Conservation (phyloP, 192 early-diverging fungal genomes). For the Entomortierella parvispora region DNA sequence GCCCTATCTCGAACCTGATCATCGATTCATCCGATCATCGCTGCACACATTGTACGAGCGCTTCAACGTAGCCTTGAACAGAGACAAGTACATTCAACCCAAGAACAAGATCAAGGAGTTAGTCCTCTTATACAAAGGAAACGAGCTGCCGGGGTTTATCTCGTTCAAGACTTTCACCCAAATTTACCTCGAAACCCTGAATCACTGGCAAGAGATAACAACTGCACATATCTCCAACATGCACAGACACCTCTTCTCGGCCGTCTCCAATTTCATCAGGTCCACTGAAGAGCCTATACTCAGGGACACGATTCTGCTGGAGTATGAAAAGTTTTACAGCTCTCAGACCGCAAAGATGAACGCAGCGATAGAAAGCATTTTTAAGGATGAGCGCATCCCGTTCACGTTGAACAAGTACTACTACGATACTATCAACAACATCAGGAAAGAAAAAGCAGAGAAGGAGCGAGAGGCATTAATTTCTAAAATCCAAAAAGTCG, state of each 20-base stretch:
- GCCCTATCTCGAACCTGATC: slow-evolving; percentile 7
- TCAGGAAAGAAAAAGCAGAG: slow-evolving; percentile 24
- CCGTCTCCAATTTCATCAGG: slow-evolving; percentile 20
- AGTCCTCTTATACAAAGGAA: slow-evolving; percentile 37
- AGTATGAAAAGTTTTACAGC: slow-evolving; percentile 44
- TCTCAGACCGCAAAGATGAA: slow-evolving; percentile 23
- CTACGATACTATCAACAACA: slow-evolving; percentile 29
- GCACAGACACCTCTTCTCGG: slow-evolving; percentile 21
- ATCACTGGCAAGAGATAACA: slow-evolving; percentile 28
- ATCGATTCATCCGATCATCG: slow-evolving; percentile 26
- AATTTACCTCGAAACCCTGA: slow-evolving; percentile 35
- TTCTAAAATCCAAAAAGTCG: neutral
- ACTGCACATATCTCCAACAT: slow-evolving; percentile 32
- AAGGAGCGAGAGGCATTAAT: neutral
- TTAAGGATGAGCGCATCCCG: slow-evolving; percentile 23
- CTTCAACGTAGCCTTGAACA: slow-evolving; percentile 35
- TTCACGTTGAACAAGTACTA: slow-evolving; percentile 48
- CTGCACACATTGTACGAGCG: slow-evolving; percentile 17
- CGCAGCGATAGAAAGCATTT: slow-evolving; percentile 26
- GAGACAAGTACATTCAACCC: slow-evolving; percentile 23
- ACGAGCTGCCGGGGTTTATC: slow-evolving; percentile 36
- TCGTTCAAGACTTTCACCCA: slow-evolving; percentile 42
- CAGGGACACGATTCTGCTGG: slow-evolving; percentile 29
- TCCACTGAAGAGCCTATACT: slow-evolving; percentile 20
- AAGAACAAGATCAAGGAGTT: slow-evolving; percentile 24